phyloP scores from a whole-genome alignment of 2,329 filamentous ascomycete species.

The Aquanectria penicillioides region DNA sequence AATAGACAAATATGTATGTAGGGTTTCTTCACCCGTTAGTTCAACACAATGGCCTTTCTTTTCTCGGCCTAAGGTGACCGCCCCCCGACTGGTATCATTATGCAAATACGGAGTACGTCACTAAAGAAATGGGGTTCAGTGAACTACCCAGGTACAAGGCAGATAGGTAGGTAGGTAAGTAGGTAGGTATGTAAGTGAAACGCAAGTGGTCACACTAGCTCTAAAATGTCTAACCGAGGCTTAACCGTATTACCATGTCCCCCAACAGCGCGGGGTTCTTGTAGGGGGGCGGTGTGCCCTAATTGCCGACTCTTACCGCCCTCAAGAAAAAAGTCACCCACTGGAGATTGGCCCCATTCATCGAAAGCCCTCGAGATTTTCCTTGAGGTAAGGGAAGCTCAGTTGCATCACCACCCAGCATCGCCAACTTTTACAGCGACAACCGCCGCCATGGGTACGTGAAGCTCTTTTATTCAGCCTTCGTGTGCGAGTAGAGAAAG shows the following conservation, averaged over 20 bases:
- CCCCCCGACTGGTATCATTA: too few species aligned
- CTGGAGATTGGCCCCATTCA: slow-evolving; percentile 21
- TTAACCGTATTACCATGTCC: too few species aligned
- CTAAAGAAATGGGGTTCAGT: too few species aligned
- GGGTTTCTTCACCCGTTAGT: neutral
- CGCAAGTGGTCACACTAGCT: too few species aligned
- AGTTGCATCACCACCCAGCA: slow-evolving; percentile 45
- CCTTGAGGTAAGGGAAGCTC: slow-evolving; percentile 35
- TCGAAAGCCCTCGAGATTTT: slow-evolving; percentile 44
- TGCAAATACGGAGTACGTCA: neutral
- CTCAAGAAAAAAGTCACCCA: slow-evolving; percentile 19
- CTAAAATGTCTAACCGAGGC: too few species aligned
- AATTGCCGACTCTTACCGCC: slow-evolving; percentile 59
- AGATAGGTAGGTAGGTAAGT: too few species aligned
- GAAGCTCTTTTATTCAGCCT: slow-evolving; percentile 53
- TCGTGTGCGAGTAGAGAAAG: slow-evolving; percentile 62
- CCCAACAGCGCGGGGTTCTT: too few species aligned
- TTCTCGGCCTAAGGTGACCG: too few species aligned
- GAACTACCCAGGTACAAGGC: too few species aligned
- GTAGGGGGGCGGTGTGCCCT: slow-evolving; percentile 50
- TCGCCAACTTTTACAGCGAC: slow-evolving; percentile 53
- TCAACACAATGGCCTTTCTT: neutral
- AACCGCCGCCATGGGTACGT: slow-evolving; percentile 71
- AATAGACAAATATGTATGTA: slow-evolving; percentile 10
- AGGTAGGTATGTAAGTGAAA: too few species aligned